Evolutionary conservation across 2,329 filamentous ascomycete genomes (phyloP).

Genomic region (Trichoderma atrobrunneum): DNA sequence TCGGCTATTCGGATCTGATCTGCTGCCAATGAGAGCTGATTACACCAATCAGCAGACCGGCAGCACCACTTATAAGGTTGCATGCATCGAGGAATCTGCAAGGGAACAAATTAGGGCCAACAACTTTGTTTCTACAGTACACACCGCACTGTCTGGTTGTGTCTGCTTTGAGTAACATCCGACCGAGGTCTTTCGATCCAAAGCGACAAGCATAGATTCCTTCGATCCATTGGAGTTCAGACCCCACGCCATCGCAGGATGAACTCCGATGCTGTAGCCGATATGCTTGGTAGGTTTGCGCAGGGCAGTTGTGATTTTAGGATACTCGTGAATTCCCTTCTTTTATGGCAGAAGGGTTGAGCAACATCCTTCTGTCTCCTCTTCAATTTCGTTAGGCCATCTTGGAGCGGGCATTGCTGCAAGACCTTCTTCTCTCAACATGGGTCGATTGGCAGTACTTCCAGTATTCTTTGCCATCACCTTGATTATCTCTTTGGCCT

Average conservation of each 20-base stretch:
- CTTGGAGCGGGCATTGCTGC: background rate
- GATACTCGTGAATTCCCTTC: background rate
- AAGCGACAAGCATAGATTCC: background rate
- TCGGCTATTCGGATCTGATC: background rate
- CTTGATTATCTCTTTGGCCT: background rate
- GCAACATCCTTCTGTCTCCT: background rate
- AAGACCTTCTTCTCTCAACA: background rate
- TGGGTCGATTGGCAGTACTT: background rate
- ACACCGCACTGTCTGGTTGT: background rate
- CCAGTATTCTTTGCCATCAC: background rate
- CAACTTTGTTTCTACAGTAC: background rate
- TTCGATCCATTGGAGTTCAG: background rate
- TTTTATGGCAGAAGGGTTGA: background rate
- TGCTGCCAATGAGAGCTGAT: background rate
- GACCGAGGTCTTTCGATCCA: background rate
- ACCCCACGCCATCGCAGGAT: background rate
- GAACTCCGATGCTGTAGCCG: background rate
- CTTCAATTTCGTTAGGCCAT: background rate
- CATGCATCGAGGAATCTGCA: background rate
- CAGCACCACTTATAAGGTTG: background rate
- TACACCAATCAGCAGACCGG: background rate
- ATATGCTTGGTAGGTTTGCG: background rate
- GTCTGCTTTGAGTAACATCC: background rate
- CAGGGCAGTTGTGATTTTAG: background rate
- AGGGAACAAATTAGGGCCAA: background rate